Evolutionary conservation across 2,329 filamentous ascomycete genomes (phyloP), one percentile per base, ranked within the genome.

Genomic region (Aspergillus puulaauensis): DNA sequence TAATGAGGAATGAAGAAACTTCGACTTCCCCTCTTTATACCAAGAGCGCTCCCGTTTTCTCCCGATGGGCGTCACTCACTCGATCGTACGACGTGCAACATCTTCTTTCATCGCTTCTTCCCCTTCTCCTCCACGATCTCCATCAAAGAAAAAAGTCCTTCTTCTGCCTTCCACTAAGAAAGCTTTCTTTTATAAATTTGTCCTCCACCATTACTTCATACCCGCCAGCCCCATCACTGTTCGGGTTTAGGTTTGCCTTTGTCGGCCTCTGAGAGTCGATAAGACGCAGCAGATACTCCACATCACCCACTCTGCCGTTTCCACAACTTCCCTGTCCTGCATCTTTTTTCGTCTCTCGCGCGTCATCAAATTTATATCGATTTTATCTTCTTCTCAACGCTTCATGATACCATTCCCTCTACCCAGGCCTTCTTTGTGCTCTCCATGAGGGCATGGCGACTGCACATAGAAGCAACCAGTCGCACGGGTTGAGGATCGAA

Each of bases 401-500:
- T 59, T 59, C 49, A 52, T 53, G 48, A 46, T 40, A 47, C 23
- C 19, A 41, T 17, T 40, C n/a, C 21, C 24, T 37, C 33, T n/a
- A 31, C 11, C 8, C 24, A 31, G n/a, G 5, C 15, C 23, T 39
- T 54, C 57, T 51, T 51, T 51, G 56, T 61, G 58, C 61, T 66
- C 65, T 67, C 64, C 51, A 50, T 53, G 66, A 65, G 71, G 68
- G 70, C 69, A 77, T 77, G 74, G 75, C 73, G 58, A 66, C 73
- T 59, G 62, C 65, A 57, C 73, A 72, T 64, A 71, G 68, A 56
- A 68, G 67, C 61, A 61, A 33, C 47, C 66, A 64, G 54, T 61
- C 72, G 64, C 67, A 67, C 62, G 69, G 70, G 51, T 69, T 77
- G 69, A 75, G 65, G 65, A 70, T 77, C 61, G 73, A 76, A 58